Conservation (phyloP, 495 filamentous ascomycete genomes). For the Lasiosphaeria miniovina region DNA sequence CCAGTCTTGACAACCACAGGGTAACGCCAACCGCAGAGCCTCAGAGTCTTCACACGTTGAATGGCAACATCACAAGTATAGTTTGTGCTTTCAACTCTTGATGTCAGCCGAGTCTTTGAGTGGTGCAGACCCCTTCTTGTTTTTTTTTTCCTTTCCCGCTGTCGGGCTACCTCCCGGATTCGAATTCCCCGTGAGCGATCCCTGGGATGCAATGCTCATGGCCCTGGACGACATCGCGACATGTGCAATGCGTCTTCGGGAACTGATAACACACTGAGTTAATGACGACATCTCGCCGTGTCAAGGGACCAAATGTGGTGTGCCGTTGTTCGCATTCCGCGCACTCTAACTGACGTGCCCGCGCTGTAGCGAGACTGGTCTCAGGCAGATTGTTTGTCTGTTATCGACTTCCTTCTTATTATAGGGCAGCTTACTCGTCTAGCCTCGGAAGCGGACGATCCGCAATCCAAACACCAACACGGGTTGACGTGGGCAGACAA, state of each 20-base stretch:
- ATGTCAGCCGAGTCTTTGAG: too few species aligned
- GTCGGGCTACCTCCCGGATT: too few species aligned
- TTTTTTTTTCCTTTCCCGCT: too few species aligned
- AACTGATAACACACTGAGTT: background rate
- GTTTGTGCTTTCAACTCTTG: too few species aligned
- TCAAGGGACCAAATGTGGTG: background rate
- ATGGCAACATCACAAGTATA: too few species aligned
- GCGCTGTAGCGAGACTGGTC: background rate
- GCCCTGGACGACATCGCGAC: too few species aligned
- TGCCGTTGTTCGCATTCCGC: background rate
- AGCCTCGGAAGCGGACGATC: background rate
- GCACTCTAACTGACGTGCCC: background rate
- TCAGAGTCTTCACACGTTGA: background rate
- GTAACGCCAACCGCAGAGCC: slow-evolving; percentile 9
- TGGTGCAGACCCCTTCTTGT: too few species aligned
- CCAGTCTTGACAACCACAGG: background rate
- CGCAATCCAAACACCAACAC: background rate
- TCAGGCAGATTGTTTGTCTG: background rate
- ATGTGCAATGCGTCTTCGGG: background rate
- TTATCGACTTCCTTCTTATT: background rate
- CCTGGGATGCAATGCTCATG: too few species aligned
- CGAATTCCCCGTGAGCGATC: too few species aligned
- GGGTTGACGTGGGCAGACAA: too few species aligned
- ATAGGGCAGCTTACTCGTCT: too few species aligned
- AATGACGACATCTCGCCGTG: background rate